Conservation (phyloP, 768 basidiomycete genomes). For the Sporobolomyces roseus region DNA sequence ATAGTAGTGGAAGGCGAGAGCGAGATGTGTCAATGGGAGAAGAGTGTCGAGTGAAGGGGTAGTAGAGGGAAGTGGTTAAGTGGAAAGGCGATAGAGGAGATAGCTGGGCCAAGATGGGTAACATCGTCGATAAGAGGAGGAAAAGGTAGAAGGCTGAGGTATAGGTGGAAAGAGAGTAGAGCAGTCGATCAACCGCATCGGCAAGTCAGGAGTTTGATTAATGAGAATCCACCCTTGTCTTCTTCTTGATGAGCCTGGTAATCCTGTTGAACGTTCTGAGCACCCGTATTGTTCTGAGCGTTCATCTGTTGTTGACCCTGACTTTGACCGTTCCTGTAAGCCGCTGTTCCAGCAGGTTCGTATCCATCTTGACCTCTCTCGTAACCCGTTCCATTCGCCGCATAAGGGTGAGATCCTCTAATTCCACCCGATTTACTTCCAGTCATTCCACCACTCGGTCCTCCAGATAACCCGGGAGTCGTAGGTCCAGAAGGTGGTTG, state of each 20-base stretch:
- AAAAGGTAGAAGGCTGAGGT: neutral
- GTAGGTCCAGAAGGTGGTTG: slow-evolving; percentile 3
- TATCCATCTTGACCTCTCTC: slow-evolving; percentile 11
- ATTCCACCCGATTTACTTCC: neutral
- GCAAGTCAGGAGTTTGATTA: slow-evolving; percentile 44
- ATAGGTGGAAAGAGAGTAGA: neutral
- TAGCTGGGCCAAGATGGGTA: no score
- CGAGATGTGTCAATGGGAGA: neutral
- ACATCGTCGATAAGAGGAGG: neutral
- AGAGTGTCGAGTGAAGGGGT: neutral
- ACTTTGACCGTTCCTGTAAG: slow-evolving; percentile 4
- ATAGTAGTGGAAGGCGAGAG: neutral
- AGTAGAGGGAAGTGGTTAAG: neutral
- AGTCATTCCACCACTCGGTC: slow-evolving; percentile 15
- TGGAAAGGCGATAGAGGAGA: neutral
- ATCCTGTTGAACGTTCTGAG: slow-evolving; percentile 11
- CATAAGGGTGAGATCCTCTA: slow-evolving; percentile 11
- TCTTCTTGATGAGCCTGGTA: slow-evolving; percentile 37
- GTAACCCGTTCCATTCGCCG: slow-evolving; percentile 18
- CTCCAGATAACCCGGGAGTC: slow-evolving; percentile 1
- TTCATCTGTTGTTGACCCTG: slow-evolving; percentile 4
- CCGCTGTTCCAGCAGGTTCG: slow-evolving; percentile 4
- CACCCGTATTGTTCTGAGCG: neutral
- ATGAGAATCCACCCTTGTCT: slow-evolving; percentile 35
- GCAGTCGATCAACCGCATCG: slow-evolving; percentile 37